These are phyloP conservation scores for Amaranthus hypochondriacus DNA, from an alignment of 148 eudicot species.

Conservation along the genomic window DNA sequence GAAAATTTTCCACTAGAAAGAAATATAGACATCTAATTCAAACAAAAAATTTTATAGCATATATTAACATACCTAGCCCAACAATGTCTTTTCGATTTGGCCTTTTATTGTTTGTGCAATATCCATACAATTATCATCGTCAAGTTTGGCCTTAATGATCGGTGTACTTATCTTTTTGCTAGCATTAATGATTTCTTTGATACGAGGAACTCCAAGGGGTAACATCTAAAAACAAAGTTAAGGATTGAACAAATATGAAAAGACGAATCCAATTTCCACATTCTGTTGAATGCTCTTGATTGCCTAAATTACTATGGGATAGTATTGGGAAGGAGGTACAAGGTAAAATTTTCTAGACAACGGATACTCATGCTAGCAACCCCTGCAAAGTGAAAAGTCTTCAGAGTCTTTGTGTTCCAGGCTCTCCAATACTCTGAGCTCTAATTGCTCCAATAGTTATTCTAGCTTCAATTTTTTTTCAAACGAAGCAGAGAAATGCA, in stretches of 20 bases:
- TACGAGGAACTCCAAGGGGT: conserved; percentile 98
- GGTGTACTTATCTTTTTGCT: conserved; percentile 92
- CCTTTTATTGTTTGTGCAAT: conserved; percentile 57
- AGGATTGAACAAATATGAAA: conserved; percentile 28
- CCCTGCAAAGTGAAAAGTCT: conserved; percentile 99
- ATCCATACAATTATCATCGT: conserved; percentile 31
- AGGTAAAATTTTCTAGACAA: conserved; percentile 1
- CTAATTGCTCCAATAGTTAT: conserved; percentile 96
- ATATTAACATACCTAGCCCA: conserved; percentile 60
- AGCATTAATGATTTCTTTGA: conserved; percentile 83
- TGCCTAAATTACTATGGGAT: neutral
- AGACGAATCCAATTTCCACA: neutral
- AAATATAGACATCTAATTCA: neutral
- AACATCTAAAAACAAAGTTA: conserved; percentile 65
- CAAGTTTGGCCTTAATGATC: conserved; percentile 65
- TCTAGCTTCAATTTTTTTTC: conserved; percentile 81
- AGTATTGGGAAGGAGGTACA: neutral
- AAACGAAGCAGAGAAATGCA: conserved; percentile 73
- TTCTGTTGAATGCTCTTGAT: neutral
- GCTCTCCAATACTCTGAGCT: conserved; percentile 99
- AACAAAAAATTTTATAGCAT: neutral
- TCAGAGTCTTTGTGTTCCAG: conserved; percentile 97
- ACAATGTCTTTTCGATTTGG: conserved; percentile 72
- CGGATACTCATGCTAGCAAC: conserved; percentile 99
- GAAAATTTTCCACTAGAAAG: neutral